phyloP scores from a whole-genome alignment of 768 basidiomycete species.

The Gymnopilus dilepis region DNA sequence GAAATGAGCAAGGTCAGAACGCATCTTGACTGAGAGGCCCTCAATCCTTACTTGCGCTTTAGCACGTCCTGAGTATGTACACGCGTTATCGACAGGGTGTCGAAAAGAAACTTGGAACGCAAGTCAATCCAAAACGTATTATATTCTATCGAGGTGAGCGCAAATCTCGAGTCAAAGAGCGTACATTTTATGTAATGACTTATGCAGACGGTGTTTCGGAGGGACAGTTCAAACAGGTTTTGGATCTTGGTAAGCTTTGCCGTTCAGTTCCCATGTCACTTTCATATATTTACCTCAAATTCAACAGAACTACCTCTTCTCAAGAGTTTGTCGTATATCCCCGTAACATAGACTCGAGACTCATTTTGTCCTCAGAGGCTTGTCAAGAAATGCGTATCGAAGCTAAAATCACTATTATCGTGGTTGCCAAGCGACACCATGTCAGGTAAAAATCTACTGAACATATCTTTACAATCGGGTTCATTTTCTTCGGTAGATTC shows the following conservation, averaged over 20 bases:
- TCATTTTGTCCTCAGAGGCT: slow-evolving; percentile 51
- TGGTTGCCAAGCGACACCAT: slow-evolving; percentile 83
- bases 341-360: not conserved
- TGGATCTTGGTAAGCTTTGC: slow-evolving; percentile 55
- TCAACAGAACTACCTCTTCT: slow-evolving; percentile 61
- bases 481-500: slow-evolving; percentile 34
- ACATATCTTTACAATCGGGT: not conserved
- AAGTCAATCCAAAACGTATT: slow-evolving; percentile 63
- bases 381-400: slow-evolving; percentile 61
- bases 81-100: slow-evolving; percentile 57
- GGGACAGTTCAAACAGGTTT: slow-evolving; percentile 56
- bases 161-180: not conserved
- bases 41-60: not conserved
- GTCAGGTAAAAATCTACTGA: slow-evolving; percentile 41
- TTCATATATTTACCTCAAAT: not conserved
- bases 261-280: not conserved
- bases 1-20: slow-evolving; percentile 64
- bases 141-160: slow-evolving; percentile 74
- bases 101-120: slow-evolving; percentile 53
- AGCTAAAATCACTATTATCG: slow-evolving; percentile 73
- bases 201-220: slow-evolving; percentile 59
- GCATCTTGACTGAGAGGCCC: not conserved
- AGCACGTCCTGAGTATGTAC: slow-evolving; percentile 64
- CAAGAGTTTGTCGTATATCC: slow-evolving; percentile 46
- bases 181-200: slow-evolving; percentile 12